Evolutionary conservation across 257 asterid species (phyloP).

Genomic region (Nicotiana otophora): DNA sequence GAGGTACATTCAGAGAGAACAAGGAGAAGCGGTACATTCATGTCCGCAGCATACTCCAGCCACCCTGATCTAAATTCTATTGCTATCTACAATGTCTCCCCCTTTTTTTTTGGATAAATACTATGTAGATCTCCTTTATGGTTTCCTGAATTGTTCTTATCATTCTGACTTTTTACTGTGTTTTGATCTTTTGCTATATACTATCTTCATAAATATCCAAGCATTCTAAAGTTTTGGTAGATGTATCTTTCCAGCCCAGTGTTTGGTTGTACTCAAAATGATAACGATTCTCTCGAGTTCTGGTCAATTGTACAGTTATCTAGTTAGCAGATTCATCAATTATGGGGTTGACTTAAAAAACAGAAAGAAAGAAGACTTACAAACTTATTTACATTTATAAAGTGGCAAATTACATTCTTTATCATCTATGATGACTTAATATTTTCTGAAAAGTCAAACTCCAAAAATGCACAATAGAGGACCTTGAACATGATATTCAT

Average conservation of each 20-base stretch:
- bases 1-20: background rate
- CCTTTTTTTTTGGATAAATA: background rate
- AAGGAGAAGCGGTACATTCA: background rate
- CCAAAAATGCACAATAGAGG: background rate
- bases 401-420: background rate
- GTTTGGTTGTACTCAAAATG: background rate
- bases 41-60: background rate
- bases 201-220: background rate
- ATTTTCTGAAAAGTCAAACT: background rate
- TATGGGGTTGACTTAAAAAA: background rate
- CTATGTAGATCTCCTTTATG: background rate
- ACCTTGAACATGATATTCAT: background rate
- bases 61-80: background rate
- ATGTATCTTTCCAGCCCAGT: background rate
- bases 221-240: background rate
- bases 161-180: background rate
- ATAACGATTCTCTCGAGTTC: background rate
- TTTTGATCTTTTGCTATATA: background rate
- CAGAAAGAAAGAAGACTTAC: background rate
- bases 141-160: background rate
- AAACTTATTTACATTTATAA: background rate
- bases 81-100: background rate
- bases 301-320: background rate
- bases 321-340: background rate
- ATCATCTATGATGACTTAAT: background rate